A percentile compares a stretch with the other conserved stretches of the same genome.
These are phyloP conservation scores for Lentinula guzmanii DNA, from an alignment of 768 basidiomycete genomes.

Conservation along the genomic window DNA sequence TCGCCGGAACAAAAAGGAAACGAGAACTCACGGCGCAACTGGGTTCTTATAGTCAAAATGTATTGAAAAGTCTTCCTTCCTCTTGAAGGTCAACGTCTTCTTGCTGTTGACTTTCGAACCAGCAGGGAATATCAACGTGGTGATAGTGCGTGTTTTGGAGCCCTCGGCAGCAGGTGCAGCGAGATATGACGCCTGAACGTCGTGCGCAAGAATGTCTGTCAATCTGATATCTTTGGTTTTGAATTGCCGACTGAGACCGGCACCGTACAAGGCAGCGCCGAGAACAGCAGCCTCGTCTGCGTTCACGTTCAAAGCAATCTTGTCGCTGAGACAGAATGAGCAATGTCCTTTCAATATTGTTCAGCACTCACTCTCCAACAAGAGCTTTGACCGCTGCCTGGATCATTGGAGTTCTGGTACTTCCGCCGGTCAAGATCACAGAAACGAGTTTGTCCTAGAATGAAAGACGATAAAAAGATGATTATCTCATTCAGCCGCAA, in stretches of 20 bases:
- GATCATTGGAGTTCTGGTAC: constrained; percentile 87
- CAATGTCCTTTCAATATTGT: not conserved
- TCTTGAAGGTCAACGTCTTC: constrained; percentile 83
- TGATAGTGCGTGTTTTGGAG: constrained; percentile 60
- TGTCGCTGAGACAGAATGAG: constrained; percentile 39
- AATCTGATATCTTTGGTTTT: constrained; percentile 93
- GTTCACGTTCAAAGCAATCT: constrained; percentile 92
- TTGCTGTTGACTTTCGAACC: constrained; percentile 74
- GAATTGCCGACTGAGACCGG: constrained; percentile 83
- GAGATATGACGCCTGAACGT: constrained; percentile 75
- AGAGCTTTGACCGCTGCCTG: constrained; percentile 72
- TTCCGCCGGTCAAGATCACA: constrained; percentile 90
- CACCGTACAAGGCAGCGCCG: constrained; percentile 91
- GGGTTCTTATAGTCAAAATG: constrained; percentile 70
- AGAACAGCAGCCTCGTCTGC: constrained; percentile 95
- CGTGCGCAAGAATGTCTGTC: constrained; percentile 63
- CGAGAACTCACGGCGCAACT: constrained; percentile 48
- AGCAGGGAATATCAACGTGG: constrained; percentile 69
- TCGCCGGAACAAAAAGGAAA: not conserved
- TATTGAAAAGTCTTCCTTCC: constrained; percentile 77
- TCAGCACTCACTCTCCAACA: constrained; percentile 65
- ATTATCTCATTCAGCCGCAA: not conserved
- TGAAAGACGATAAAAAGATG: not conserved
- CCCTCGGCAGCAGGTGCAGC: constrained; percentile 49
- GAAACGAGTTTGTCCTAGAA: constrained; percentile 71